phyloP scores from a whole-genome alignment of 768 basidiomycete genomes.

The Tephrocybe sp. region DNA sequence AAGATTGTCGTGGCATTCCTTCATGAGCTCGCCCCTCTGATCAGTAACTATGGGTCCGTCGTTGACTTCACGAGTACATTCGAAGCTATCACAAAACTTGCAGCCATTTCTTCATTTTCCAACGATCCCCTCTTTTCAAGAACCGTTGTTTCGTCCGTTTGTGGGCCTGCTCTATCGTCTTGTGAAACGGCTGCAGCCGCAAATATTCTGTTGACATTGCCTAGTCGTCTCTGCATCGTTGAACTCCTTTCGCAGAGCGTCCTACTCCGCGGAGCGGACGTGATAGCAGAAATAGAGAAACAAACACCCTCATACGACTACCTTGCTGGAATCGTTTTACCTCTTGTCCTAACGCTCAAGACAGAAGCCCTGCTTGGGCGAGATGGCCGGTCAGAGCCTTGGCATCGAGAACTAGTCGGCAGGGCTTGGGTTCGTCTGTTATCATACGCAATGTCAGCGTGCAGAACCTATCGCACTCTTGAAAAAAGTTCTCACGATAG shows the following conservation, averaged over 20 bases:
- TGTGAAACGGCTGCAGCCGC: conserved; percentile 45
- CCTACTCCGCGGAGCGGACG: conserved; percentile 47
- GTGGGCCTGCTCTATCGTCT: conserved; percentile 42
- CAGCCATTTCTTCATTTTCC: conserved; percentile 43
- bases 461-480: conserved; percentile 28
- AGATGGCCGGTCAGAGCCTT: conserved; percentile 40
- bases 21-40: conserved; percentile 51
- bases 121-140: conserved; percentile 50
- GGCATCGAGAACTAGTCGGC: conserved; percentile 43
- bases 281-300: conserved; percentile 55
- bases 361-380: conserved; percentile 43
- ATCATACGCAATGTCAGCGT: conserved; percentile 54
- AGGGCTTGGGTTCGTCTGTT: conserved; percentile 64
- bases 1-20: conserved; percentile 55
- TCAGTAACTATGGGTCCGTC: conserved; percentile 43
- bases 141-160: conserved; percentile 44
- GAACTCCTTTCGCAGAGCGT: conserved; percentile 42
- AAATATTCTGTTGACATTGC: conserved; percentile 36
- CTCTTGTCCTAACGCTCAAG: conserved; percentile 53
- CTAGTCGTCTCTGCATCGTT: conserved; percentile 39
- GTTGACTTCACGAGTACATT: conserved; percentile 62
- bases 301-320: conserved; percentile 55
- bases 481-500: conserved; percentile 49
- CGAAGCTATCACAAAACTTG: conserved; percentile 45
- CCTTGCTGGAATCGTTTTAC: conserved; percentile 62